Conservation (phyloP, 129 eudicot genomes). For the Scalesia atractyloides region DNA sequence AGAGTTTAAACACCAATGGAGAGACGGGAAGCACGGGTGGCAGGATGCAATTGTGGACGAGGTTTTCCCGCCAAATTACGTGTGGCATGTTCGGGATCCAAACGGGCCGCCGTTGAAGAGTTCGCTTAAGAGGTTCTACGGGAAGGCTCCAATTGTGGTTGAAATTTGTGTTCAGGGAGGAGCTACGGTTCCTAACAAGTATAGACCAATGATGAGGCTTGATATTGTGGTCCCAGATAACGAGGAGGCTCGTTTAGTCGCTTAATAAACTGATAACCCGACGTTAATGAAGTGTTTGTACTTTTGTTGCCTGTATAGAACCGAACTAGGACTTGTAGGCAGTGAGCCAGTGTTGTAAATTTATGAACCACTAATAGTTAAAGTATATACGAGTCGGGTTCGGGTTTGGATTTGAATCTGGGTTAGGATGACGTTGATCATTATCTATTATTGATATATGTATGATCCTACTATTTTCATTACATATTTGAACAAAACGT, state of each 20-base stretch:
- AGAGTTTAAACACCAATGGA: slow-evolving; percentile 97
- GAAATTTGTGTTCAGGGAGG: slow-evolving; percentile 92
- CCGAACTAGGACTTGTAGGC: neutral
- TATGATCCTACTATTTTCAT: no score
- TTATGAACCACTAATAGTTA: neutral
- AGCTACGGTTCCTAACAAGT: slow-evolving; percentile 63
- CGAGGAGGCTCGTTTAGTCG: slow-evolving; percentile 75
- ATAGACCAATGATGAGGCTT: slow-evolving; percentile 89
- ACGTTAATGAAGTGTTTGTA: neutral
- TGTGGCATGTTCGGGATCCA: slow-evolving; percentile 90
- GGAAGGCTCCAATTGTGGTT: slow-evolving; percentile 92
- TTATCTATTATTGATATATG: no score
- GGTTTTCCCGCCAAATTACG: slow-evolving; percentile 91
- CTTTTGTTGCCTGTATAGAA: slow-evolving; percentile 29
- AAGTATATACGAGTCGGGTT: neutral
- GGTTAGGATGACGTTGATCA: no score
- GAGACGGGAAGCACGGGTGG: slow-evolving; percentile 99
- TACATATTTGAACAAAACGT: no score
- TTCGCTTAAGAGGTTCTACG: slow-evolving; percentile 69
- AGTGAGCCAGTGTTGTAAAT: neutral
- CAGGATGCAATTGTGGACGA: slow-evolving; percentile 89
- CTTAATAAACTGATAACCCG: slow-evolving; percentile 22
- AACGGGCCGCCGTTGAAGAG: slow-evolving; percentile 68
- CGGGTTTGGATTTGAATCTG: no score
- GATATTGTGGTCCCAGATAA: slow-evolving; percentile 86